Evolutionary conservation across 352 stramenopile genomes (phyloP), one percentile per base, ranked within the genome.

Genomic region (Phytopythium sindhum): DNA sequence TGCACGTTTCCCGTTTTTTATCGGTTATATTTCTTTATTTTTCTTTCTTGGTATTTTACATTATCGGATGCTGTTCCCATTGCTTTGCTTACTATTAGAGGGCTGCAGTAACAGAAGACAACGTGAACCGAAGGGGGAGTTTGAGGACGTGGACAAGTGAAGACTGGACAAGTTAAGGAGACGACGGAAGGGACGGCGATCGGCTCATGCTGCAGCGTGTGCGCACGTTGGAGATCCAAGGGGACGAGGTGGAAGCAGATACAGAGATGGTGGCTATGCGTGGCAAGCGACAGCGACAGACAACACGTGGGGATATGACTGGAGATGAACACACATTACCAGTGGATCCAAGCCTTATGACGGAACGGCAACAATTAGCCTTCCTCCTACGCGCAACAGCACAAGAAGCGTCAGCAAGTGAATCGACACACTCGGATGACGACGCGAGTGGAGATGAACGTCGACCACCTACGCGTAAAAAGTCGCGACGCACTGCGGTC

Each of bases 301-400:
- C 24, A n/a, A 8, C 15, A 8, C 6, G 53, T 6, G 4, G 4
- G 4, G 10, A 23, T 23, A n/a, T n/a, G 21, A n/a, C 35, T 35
- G 33, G 23, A 24, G 55, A 61, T 15, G 55, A 61, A 39, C 37
- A n/a, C 10, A 5, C 23, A 39, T 39, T 35, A 39, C 55, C 37
- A 0, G 56, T 88, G 69, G 72, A 93, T 57, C 77, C 79, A 50
- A 87, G 75, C 52, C 70, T 89, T 26, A 93, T 93, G 84, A 93
- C 84, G 50, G 84, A 93, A 70, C 80, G 84, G 12, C 84, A 93
- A 65, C 84, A 91, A 64, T 64, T 93, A 56, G 78, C 84, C 53
- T 93, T 93, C 63, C 70, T 93, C 24, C 67, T 93, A 63, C 80
- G 81, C 5, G 81, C 74, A 50, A 91, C 84, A 1, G 81, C 84